Base-by-base conservation (phyloP, 2,329 filamentous ascomycete genomes). In the Ceratocystis diversiconidia region DNA sequence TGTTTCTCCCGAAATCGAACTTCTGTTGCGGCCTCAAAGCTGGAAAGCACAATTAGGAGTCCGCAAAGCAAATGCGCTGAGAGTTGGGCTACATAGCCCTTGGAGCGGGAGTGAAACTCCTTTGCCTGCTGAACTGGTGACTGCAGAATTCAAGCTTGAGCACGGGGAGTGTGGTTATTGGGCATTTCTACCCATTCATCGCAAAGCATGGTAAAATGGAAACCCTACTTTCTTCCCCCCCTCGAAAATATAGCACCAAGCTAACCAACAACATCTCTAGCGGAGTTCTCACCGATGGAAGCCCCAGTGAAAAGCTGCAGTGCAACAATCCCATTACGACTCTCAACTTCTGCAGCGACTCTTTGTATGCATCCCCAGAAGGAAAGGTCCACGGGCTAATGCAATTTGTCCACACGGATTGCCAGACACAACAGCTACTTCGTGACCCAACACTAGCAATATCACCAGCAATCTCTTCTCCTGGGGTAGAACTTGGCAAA, bases 151-250 rank as follows among this genome's bases (percentile, higher is more conserved):
- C 52, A 57, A 61, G 4, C 52, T 66, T n/a, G 19, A 46, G 44
- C 60, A 41, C 44, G 61, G 55, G 17, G 63, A 43, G 52, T 66
- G 65, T 52, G 65, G 65, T 44, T 66, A 66, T 15, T 66, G 61
- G 65, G 46, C 65, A 36, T 66, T 63, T 55, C 25, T 66, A 8
- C 65, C 61, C 1, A 66, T 66, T n/a, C 65, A 63, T 19, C 61
- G 65, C 30, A 50, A 63, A 32, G 61, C 63, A 22, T 66, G 65
- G 64, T 63, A 22, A 57, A 41, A 15, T 15, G 36, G 64, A 57
- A 15, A 1, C 43, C 17, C 19, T 12, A 22, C 28, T 25, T 3
- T 3, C 50, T 52, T 22, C 36, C 15, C 1, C 28, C 30, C n/a
- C 25, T 44, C 32, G 0, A 48, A 25, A 6, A 32, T 32, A 32